Conservation (phyloP, 2,329 filamentous ascomycete genomes). For the Coniochaeta hoffmannii region DNA sequence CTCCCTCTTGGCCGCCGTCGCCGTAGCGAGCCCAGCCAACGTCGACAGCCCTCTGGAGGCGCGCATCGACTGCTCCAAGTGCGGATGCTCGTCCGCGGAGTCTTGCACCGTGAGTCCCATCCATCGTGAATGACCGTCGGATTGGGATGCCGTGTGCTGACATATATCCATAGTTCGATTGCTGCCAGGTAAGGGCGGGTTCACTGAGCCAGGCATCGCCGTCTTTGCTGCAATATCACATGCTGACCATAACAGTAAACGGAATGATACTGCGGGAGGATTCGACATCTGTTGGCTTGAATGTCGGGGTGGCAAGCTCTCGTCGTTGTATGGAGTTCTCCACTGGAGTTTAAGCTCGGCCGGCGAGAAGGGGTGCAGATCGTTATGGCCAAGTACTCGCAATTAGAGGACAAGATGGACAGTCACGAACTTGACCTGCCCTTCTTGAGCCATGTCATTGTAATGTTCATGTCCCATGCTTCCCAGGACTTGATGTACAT, state of each 20-base stretch:
- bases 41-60: neutral
- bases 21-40: neutral
- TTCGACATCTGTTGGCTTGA: neutral
- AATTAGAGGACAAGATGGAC: neutral
- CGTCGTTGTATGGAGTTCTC: conserved; percentile 2
- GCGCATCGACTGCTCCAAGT: neutral
- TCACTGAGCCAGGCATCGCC: neutral
- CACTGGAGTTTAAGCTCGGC: conserved; percentile 1
- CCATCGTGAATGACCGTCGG: neutral
- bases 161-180: neutral
- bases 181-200: neutral
- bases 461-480: neutral
- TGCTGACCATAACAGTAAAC: neutral
- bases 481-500: neutral
- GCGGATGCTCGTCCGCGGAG: neutral
- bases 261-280: neutral
- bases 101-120: neutral
- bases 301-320: neutral
- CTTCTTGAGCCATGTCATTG: neutral
- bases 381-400: too few species aligned
- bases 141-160: neutral
- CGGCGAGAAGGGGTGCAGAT: neutral
- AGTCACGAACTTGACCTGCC: neutral
- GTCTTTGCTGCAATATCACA: neutral
- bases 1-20: neutral